phyloP scores from a whole-genome alignment of 23 red algal species.

The Chondrus crispus region DNA sequence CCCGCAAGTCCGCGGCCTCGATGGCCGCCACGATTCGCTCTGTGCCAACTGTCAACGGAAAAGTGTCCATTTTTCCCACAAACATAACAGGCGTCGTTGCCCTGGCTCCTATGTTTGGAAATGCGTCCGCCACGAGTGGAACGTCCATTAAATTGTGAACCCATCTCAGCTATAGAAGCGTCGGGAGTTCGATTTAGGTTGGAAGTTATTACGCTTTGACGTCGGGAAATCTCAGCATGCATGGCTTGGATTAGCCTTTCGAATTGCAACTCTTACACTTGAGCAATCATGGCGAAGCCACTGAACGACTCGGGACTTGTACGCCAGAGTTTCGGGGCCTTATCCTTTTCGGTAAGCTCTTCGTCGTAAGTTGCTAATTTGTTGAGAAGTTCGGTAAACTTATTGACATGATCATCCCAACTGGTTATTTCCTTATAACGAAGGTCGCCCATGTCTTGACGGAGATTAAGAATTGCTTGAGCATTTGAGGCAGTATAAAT shows the following conservation, averaged over 20 bases:
- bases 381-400: not conserved
- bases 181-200: no score
- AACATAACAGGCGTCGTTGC: not conserved
- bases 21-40: no score
- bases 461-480: not conserved
- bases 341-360: not conserved
- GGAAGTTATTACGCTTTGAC: not conserved
- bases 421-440: not conserved
- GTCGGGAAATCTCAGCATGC: not conserved
- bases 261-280: not conserved
- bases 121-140: no score
- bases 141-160: no score
- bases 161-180: no score
- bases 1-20: no score
- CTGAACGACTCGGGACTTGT: not conserved
- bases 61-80: not conserved
- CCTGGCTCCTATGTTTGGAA: no score
- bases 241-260: not conserved
- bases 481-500: slow-evolving; percentile 16
- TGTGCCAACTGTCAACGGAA: not conserved
- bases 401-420: not conserved
- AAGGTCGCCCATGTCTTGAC: not conserved
- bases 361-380: not conserved
- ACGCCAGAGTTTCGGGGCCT: not conserved
- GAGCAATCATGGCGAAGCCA: not conserved